Evolutionary conservation across 345 rosid genomes (phyloP), one percentile per base, ranked within the genome.

Genomic region (Streptanthus diversifolius): DNA sequence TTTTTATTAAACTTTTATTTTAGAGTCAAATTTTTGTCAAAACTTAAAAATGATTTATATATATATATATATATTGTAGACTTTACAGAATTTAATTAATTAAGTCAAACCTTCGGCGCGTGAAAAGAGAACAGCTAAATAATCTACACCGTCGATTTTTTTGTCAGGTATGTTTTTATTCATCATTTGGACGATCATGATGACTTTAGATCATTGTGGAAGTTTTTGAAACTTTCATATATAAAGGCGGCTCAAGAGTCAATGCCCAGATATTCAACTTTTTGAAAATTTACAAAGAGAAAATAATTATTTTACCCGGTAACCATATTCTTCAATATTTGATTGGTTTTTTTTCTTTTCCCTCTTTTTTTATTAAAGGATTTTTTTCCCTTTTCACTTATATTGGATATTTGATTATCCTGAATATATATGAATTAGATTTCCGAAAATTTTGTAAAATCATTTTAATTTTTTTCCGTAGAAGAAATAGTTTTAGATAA

Each of bases 241-340:
- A 27, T 7, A 9, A 63, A 29, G 63, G 43, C 63, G 70, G 56
- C 55, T 52, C 22, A 17, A 9, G 2, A 37, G 41, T 51, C 43
- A 25, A 18, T 19, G 76, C 8, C 35, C 27, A 18, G 29, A 21
- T 69, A 12, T 58, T 56, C 43, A 64, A 32, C 73, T 68, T 67
- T 36, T 36, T 21, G 6, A 9, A 3, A 24, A 19, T 24, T 55
- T 29, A 68, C n/a, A 40, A 15, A 15, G 3, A 25, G 9, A 19
- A 51, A 40, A 4, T 12, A 27, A 15, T 7, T 22, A 1, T 54
- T 24, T 51, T 22, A 51, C 21, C 36, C 1, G 3, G 11, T n/a
- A 25, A 54, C 15, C 15, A 15, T 19, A 18, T 35, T 35, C 15
- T 57, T 33, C 29, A 11, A 32, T 9, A 41, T 67, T 39, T 53